Base-by-base conservation (phyloP, 768 basidiomycete species). In the Tylopilus subfusipes region DNA sequence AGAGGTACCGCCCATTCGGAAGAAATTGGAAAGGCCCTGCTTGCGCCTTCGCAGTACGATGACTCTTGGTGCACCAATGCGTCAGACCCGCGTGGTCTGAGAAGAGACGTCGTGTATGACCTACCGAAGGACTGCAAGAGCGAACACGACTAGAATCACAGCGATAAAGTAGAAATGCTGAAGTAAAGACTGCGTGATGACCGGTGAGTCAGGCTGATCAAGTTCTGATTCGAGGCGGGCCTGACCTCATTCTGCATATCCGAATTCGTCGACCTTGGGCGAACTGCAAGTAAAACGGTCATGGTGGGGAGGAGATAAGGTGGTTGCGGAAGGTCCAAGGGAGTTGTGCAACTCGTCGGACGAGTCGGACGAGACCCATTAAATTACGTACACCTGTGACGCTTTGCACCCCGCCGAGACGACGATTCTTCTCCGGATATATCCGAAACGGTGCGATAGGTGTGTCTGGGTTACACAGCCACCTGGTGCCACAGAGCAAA, bases 121-220 rank as follows among this genome's bases (percentile, higher is more conserved):
- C 7, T 22, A 70, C 69, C 69, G 68, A 29, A 59, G 44, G 21
- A 52, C 10, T 2, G 72, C 19, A 11, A 70, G 43, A 6, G 46
- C 11, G 4, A 70, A 4, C 4, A 60, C 34, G 11, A 66, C 24
- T 9, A 7, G 45, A 5, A 56, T 31, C 5, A 51, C 61, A 2
- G 54, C 57, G 22, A 70, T 58, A 51, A 68, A 63, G 52, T 70
- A 70, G 5, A 57, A 39, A 18, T 68, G 58, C 18, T 66, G 54
- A 2, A 63, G 45, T 13, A 60, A 4, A 9, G 68, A 49, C 70
- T 70, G 48, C 9, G 4, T 13, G 13, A 39, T 13, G 33, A 10
- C 46, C 8, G 12, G 31, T 48, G 4, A 52, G 44, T 34, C 11
- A 25, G 19, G 14, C 13, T 12, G 27, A 50, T 25, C 19, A 19